Evolutionary conservation across 306 rosid genomes (phyloP).

Genomic region (Dicorynia guianensis): DNA sequence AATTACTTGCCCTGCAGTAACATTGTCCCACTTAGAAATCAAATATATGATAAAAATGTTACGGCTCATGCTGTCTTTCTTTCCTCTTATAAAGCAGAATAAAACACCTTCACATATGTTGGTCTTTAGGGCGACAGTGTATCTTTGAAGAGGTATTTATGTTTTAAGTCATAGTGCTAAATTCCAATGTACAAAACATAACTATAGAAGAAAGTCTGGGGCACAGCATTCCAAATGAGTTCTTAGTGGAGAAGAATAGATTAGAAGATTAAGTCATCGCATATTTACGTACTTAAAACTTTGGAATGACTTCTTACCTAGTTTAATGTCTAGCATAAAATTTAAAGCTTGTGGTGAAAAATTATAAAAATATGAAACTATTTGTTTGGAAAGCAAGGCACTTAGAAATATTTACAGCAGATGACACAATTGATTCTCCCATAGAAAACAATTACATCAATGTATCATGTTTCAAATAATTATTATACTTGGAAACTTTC

Average conservation of each 20-base stretch:
- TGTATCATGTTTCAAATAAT: background rate
- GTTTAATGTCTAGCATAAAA: background rate
- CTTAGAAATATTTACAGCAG: background rate
- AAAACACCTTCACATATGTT: background rate
- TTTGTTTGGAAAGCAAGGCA: no score
- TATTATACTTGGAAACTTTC: background rate
- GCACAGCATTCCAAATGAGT: background rate
- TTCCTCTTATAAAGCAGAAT: background rate
- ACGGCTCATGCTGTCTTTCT: background rate
- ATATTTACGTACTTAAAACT: background rate
- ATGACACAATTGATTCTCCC: background rate
- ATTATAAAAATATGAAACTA: no score
- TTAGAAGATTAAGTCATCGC: background rate
- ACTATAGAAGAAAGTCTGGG: background rate
- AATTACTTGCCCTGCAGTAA: slow-evolving; percentile 87
- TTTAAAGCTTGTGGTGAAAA: no score
- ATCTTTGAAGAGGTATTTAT: background rate
- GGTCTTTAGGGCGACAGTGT: no score
- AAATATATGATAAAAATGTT: background rate
- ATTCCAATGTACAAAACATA: background rate
- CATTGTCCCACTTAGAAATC: background rate
- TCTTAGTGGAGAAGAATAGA: no score
- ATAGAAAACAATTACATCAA: background rate
- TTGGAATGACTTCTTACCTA: background rate
- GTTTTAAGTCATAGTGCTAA: background rate